These are phyloP conservation scores for Phytophthora sansomeana DNA, from an alignment of 352 stramenopile species.

Conservation along the genomic window DNA sequence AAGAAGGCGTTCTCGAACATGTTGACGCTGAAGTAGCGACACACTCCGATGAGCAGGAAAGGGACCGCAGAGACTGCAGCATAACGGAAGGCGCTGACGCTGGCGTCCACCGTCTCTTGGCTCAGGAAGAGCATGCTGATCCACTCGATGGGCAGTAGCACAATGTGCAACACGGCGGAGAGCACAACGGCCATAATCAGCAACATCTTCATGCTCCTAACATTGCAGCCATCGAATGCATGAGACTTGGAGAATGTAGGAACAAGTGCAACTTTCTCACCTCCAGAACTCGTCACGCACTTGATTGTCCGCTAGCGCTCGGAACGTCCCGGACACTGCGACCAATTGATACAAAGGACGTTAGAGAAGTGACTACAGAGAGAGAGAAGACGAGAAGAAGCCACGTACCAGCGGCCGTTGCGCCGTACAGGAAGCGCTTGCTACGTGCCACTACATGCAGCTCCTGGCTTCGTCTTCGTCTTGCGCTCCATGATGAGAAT, in stretches of 20 bases:
- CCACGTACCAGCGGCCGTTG: slow-evolving; percentile 35
- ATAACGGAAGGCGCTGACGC: slow-evolving; percentile 62
- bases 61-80: slow-evolving; percentile 57
- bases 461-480: slow-evolving; percentile 10
- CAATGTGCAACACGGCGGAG: slow-evolving; percentile 50
- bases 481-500: slow-evolving; percentile 15
- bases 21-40: slow-evolving; percentile 61
- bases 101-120: slow-evolving; percentile 52
- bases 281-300: slow-evolving; percentile 64
- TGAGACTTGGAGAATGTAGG: slow-evolving; percentile 16
- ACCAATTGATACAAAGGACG: neutral
- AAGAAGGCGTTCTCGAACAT: slow-evolving; percentile 84
- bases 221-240: neutral
- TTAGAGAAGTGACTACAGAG: neutral
- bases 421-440: slow-evolving; percentile 47
- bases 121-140: slow-evolving; percentile 51
- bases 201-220: slow-evolving; percentile 58
- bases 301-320: slow-evolving; percentile 49
- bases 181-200: slow-evolving; percentile 63
- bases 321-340: slow-evolving; percentile 38
- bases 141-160: slow-evolving; percentile 73
- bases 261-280: slow-evolving; percentile 13
- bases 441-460: slow-evolving; percentile 24
- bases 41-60: slow-evolving; percentile 62
- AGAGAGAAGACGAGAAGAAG: neutral